A percentile compares a stretch with the other conserved stretches of the same genome.
Conservation (phyloP, 352 stramenopile genomes). For the Globisporangium yorkense region DNA sequence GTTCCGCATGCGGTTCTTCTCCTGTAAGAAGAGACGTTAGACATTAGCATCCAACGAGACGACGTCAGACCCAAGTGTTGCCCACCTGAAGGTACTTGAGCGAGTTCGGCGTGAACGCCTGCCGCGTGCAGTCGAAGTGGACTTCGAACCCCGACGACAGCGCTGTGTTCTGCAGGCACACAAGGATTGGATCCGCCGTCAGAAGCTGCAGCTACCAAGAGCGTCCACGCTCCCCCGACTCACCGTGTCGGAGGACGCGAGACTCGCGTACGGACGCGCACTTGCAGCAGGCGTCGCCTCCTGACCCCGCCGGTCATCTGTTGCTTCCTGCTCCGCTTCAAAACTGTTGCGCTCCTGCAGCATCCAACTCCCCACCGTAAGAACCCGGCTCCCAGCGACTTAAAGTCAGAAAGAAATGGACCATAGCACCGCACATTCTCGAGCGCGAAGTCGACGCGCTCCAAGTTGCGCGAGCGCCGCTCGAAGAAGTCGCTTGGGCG, state of each 20-base stretch:
- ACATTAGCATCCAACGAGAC: too few relatives aligned
- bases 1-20: neutral
- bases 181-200: neutral
- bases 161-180: conserved; percentile 30
- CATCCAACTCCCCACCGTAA: too few relatives aligned
- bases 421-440: conserved; percentile 3
- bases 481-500: conserved; percentile 71
- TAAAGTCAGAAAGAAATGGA: too few relatives aligned
- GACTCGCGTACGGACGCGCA: conserved; percentile 6
- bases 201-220: neutral
- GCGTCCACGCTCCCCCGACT: too few relatives aligned
- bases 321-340: neutral
- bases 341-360: neutral
- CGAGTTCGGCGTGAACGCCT: conserved; percentile 63
- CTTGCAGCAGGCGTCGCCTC: neutral
- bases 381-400: too few relatives aligned
- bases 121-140: conserved; percentile 45
- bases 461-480: conserved; percentile 62
- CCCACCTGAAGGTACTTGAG: conserved; percentile 62
- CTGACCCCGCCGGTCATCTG: neutral
- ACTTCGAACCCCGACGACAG: conserved; percentile 64
- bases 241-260: conserved; percentile 29
- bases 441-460: conserved; percentile 57
- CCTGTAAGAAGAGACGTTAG: neutral
- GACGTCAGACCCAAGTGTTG: neutral